phyloP scores from a whole-genome alignment of 768 basidiomycete species.

The Crepidotus variabilis region DNA sequence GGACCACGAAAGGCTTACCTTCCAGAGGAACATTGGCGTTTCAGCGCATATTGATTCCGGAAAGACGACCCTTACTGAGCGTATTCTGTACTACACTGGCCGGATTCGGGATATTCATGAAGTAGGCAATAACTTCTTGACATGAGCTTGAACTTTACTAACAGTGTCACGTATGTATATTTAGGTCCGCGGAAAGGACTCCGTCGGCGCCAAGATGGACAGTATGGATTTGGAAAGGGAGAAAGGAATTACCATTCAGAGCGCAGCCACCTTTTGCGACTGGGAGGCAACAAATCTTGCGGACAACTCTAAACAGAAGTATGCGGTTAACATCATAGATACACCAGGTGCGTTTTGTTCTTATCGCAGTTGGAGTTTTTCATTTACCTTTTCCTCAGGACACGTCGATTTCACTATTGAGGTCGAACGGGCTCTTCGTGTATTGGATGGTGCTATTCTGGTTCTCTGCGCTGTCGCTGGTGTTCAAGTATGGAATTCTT shows the following conservation, averaged over 20 bases:
- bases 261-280: constrained; percentile 97
- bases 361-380: constrained; percentile 1
- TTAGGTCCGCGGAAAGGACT: constrained; percentile 89
- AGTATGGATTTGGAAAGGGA: constrained; percentile 98
- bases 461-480: constrained; percentile 97
- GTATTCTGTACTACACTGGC: constrained; percentile 94
- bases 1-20: constrained; percentile 62
- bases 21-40: constrained; percentile 94
- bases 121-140: constrained; percentile 42
- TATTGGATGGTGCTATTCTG: constrained; percentile 93
- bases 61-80: constrained; percentile 97
- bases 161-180: constrained; percentile 21
- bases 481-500: constrained; percentile 60
- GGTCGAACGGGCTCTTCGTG: constrained; percentile 94
- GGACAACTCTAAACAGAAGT: constrained; percentile 68
- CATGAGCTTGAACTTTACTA: constrained; percentile 1
- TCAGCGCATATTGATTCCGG: constrained; percentile 96
- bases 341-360: constrained; percentile 68
- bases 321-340: constrained; percentile 97
- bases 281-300: constrained; percentile 74
- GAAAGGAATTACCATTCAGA: constrained; percentile 99
- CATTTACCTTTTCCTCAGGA: constrained; percentile 45
- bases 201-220: constrained; percentile 99
- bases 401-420: constrained; percentile 99
- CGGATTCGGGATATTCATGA: constrained; percentile 96